Base-by-base conservation (phyloP, 2,329 filamentous ascomycete genomes). In the Epichloe elymi region DNA sequence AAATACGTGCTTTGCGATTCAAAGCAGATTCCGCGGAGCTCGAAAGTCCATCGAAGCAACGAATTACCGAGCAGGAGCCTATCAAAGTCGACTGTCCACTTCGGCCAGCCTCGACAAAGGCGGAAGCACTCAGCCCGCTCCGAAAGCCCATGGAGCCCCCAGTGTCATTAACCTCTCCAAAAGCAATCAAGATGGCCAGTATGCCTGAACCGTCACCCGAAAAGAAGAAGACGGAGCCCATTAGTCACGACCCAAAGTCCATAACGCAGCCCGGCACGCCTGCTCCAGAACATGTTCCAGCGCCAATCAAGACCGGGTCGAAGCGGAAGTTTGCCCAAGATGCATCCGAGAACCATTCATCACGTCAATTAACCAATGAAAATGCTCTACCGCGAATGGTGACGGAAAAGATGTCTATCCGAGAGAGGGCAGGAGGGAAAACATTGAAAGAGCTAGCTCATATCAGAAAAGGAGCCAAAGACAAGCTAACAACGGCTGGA, bases 1-100 rank as follows among this genome's bases (percentile, higher is more conserved):
- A 86, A 58, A 80, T 86, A 39, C 66, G 81, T 37, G 82, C 74
- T n/a, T 69, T 82, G 35, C 71, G 73, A 48, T 70, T 70, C 38
- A 71, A 75, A 45, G 71, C 70, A 12, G 68, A 72, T 43, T 86
- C 84, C 3, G 83, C 84, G 5, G 83, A 88, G 51, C 73, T 88
- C 43, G 84, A 83, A 0, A 76, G 80, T 4, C 79, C 80, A 5
- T 76, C 79, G 1, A 70, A 79, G 43, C 81, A 78, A 8, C 71
- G 75, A 51, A 79, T 75, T 55, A 72, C 80, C n/a, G 74, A 80
- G 37, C 71, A 75, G 49, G 75, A 80, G 47, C 71, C 73, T 1
- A 67, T 76, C 35, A 77, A 79, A 57, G 64, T 74, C 51, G 74
- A 78, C 55, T 71, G 78, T 5, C 73, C 76, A 1, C 64, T 56